phyloP scores from a whole-genome alignment of 345 rosid genomes.

The Moringa oleifera region DNA sequence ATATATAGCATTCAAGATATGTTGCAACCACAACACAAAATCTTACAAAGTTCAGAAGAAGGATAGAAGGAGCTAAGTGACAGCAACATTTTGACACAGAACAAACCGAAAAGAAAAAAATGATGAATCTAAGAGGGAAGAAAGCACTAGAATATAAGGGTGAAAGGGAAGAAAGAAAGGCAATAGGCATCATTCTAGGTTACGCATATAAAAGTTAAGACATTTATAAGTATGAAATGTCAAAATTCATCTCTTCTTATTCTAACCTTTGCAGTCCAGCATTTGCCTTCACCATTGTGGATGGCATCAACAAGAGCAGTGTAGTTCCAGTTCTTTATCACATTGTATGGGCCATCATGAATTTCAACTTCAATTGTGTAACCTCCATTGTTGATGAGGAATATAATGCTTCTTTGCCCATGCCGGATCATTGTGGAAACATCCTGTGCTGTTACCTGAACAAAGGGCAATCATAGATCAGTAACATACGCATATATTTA shows the following conservation, averaged over 20 bases:
- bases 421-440: constrained; percentile 64
- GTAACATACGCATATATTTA: background rate
- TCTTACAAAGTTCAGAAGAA: too few species aligned
- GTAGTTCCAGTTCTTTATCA: constrained; percentile 76
- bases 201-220: too few species aligned
- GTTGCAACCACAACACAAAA: too few species aligned
- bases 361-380: constrained; percentile 78
- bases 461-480: background rate
- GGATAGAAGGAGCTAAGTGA: too few species aligned
- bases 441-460: constrained; percentile 71
- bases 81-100: too few species aligned
- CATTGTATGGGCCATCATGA: constrained; percentile 76
- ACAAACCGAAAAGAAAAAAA: too few species aligned
- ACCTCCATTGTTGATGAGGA: constrained; percentile 73
- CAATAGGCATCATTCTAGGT: too few species aligned
- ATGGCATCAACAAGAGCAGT: constrained; percentile 58
- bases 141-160: too few species aligned
- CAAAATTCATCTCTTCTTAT: background rate
- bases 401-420: constrained; percentile 51
- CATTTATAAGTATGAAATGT: background rate
- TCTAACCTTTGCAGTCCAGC: constrained; percentile 69
- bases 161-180: too few species aligned
- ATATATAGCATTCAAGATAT: too few species aligned
- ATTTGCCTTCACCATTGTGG: constrained; percentile 71
- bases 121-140: too few species aligned